Percentiles rank a stretch among this genome's conserved stretches.
Conservation (phyloP, 1,139 yeast species). For the Blastobotrys illinoisensis region DNA sequence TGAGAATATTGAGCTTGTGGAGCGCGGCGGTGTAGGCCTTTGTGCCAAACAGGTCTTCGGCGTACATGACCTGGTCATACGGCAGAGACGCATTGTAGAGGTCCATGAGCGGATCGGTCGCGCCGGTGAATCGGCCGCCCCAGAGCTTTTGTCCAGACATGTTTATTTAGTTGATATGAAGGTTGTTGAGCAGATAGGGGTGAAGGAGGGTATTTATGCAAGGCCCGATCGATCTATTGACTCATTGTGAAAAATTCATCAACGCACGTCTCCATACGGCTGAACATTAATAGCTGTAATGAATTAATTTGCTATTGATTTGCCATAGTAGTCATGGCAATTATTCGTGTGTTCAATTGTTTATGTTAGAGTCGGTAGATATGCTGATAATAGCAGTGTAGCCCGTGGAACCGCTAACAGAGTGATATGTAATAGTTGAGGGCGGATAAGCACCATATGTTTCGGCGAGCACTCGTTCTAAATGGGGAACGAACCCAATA, state of each 20-base stretch:
- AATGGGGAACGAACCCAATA: too few species aligned
- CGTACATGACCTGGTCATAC: constrained; percentile 90
- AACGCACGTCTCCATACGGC: background rate
- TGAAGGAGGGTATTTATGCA: background rate
- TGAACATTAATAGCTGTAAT: too few species aligned
- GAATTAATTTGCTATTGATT: too few species aligned
- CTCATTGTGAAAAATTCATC: background rate
- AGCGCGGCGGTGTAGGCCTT: constrained; percentile 88
- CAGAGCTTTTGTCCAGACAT: constrained; percentile 51
- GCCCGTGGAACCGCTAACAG: too few species aligned
- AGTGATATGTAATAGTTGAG: too few species aligned
- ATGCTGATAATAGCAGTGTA: too few species aligned
- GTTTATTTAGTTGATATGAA: background rate
- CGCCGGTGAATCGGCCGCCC: constrained; percentile 98
- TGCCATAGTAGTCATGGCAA: background rate
- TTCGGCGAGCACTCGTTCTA: too few species aligned
- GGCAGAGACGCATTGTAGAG: constrained; percentile 94
- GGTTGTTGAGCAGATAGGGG: background rate
- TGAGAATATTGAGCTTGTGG: constrained; percentile 68
- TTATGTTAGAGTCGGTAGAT: too few species aligned
- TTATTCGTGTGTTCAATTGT: too few species aligned
- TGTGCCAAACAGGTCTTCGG: constrained; percentile 90
- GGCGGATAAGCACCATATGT: too few species aligned
- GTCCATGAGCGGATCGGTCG: constrained; percentile 96
- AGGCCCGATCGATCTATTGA: background rate